phyloP scores from a whole-genome alignment of 1,139 yeast genomes.

The Taphrina wiesneri region DNA sequence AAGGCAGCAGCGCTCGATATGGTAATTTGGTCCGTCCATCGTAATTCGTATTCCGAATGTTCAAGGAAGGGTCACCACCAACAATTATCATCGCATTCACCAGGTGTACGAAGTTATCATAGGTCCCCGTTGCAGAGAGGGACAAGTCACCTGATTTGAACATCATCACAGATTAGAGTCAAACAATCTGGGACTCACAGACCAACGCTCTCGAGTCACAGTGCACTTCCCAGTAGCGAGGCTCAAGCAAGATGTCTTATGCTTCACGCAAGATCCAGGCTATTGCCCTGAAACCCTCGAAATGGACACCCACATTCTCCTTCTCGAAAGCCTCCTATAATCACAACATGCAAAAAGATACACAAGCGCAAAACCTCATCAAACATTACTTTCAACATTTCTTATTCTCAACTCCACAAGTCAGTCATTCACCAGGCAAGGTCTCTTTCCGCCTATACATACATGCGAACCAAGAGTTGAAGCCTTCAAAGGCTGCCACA shows the following conservation, averaged over 20 bases:
- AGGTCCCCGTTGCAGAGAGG: too few species aligned
- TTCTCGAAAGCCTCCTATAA: constrained; percentile 22
- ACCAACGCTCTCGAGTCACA: too few species aligned
- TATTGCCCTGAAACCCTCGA: constrained; percentile 27
- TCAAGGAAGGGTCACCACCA: too few species aligned
- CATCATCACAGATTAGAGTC: too few species aligned
- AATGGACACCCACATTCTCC: constrained; percentile 30
- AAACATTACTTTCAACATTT: constrained; percentile 31
- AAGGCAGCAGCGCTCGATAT: neutral
- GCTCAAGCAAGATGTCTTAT: constrained; percentile 8
- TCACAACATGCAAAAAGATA: constrained; percentile 26
- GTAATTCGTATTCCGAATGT: neutral
- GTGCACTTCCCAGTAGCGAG: neutral
- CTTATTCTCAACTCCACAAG: constrained; percentile 30
- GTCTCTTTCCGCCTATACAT: constrained; percentile 25
- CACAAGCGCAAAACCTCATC: constrained; percentile 26
- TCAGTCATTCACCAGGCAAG: constrained; percentile 24
- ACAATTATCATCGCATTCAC: too few species aligned
- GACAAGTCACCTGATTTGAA: too few species aligned
- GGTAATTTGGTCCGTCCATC: neutral
- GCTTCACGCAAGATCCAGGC: constrained; percentile 27
- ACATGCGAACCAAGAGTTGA: constrained; percentile 24
- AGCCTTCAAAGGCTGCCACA: constrained; percentile 20
- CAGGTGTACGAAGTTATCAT: too few species aligned
- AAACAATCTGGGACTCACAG: too few species aligned